Base-by-base conservation (phyloP, 2,329 filamentous ascomycete species). In the Xylariales sp. region DNA sequence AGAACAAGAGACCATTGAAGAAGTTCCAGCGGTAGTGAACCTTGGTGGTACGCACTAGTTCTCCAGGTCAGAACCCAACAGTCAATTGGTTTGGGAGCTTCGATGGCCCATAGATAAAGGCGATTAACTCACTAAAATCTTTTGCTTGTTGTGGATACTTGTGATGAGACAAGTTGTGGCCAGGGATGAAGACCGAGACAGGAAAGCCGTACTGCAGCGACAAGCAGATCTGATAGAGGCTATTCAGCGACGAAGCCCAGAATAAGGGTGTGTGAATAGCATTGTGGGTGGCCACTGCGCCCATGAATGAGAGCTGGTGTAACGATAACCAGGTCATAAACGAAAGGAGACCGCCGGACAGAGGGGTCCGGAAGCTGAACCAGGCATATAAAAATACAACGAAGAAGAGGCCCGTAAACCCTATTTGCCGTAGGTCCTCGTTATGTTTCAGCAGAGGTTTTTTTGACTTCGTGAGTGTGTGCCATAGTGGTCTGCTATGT, bases 251-350 rank as follows among this genome's bases (percentile, higher is more conserved):
- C 6, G 25, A 14, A 14, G 19, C 33, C 14, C 21, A 40, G 30
- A 43, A 43, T 23, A 43, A 14, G 8, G 41, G 41, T 14, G 34
- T 25, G 23, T 43, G 41, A 18, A 43, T 40, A 38, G 41, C 41
- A 29, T 43, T 43, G 17, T 43, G 41, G 29, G 41, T 43, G 17
- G 41, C 18, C 23, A 43, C 38, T 6, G 41, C 41, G 21, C 41
- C 41, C 41, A 43, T 43, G 29, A 43, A 43, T 18, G 41, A 43
- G 23, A 43, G 41, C 29, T 43, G 41, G 19, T 37, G 33, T 12
- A 43, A 20, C 11, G 38, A 17, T 18, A 43, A 29, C 41, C 41
- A 43, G 17, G 24, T 36, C 20, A 37, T 15, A 29, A 37, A 40
- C 6, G 41, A 43, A 13, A 16, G 14, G 13, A 37, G 29, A 21